Evolutionary conservation across 1,284 basidiomycete species (phyloP).

Genomic region (Hypsizygus ulmarius): DNA sequence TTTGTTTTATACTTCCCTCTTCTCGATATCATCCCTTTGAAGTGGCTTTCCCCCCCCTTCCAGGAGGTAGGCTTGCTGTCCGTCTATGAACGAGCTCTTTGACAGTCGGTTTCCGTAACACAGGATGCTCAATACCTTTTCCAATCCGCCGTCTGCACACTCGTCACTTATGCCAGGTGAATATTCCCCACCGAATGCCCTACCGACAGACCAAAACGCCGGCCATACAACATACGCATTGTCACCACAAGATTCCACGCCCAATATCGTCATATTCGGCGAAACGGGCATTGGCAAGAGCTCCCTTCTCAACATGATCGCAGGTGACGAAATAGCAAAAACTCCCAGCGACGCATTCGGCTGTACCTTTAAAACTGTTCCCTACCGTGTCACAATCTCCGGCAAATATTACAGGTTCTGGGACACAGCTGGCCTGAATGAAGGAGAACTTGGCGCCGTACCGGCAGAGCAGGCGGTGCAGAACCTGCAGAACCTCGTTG

Average conservation of each 20-base stretch:
- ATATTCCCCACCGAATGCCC: too few relatives aligned
- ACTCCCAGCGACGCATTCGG: conserved; percentile 15
- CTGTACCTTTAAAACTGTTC: conserved; percentile 13
- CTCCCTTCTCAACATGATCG: conserved; percentile 21
- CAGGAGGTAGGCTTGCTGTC: too few relatives aligned
- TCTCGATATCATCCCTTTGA: too few relatives aligned
- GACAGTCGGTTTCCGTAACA: too few relatives aligned
- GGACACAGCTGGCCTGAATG: conserved; percentile 41
- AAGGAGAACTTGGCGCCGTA: conserved; percentile 30
- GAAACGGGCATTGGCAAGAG: conserved; percentile 22
- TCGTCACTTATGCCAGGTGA: too few relatives aligned
- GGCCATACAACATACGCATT: conserved; percentile 1
- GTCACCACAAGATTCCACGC: conserved; percentile 16
- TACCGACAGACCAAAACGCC: too few relatives aligned
- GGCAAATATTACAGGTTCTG: conserved; percentile 26
- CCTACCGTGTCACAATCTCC: conserved; percentile 9
- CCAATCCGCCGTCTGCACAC: too few relatives aligned
- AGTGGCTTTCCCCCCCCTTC: too few relatives aligned
- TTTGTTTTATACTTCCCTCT: too few relatives aligned
- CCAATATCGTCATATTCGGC: conserved; percentile 20
- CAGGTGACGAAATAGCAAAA: conserved; percentile 4
- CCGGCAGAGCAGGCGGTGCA: conserved; percentile 26
- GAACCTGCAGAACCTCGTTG: conserved; percentile 27
- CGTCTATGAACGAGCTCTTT: too few relatives aligned
- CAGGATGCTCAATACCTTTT: too few relatives aligned